phyloP scores from a whole-genome alignment of 2,329 filamentous ascomycete species.

The Thelonectria olida region DNA sequence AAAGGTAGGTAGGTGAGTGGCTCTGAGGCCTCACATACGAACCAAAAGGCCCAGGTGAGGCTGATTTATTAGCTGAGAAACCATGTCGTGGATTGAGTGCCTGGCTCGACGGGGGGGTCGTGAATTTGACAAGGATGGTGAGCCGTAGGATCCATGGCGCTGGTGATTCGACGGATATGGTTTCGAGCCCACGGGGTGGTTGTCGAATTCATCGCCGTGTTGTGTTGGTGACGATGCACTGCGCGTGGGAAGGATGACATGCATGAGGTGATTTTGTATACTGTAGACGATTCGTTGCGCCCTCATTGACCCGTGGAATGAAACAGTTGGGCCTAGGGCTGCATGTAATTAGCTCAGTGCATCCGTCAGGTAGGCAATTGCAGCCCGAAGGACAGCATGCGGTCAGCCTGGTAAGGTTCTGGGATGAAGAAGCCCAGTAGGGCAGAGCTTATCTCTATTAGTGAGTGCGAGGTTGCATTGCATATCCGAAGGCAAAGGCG shows the following conservation, averaged over 20 bases:
- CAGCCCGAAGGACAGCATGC: too few relatives aligned
- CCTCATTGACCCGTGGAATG: neutral
- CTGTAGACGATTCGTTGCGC: neutral
- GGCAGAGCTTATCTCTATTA: neutral
- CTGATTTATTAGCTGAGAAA: slow-evolving; percentile 10
- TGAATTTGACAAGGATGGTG: slow-evolving; percentile 19
- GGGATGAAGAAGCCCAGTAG: neutral
- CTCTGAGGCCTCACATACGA: slow-evolving; percentile 6
- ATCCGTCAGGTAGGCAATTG: neutral
- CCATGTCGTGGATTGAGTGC: slow-evolving; percentile 17
- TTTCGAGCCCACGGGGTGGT: neutral
- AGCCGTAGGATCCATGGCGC: slow-evolving; percentile 19
- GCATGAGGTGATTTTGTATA: neutral
- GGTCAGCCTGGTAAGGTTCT: too few relatives aligned
- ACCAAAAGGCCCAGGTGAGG: neutral
- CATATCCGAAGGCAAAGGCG: too few relatives aligned
- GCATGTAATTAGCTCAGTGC: neutral
- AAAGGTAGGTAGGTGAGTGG: neutral
- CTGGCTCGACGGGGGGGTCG: slow-evolving; percentile 8
- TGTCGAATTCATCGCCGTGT: neutral
- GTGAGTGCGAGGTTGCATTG: neutral
- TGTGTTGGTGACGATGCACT: neutral
- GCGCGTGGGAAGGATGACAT: neutral
- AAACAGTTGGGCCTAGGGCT: neutral
- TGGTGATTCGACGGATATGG: slow-evolving; percentile 7